Evolutionary conservation across 2,329 filamentous ascomycete species (phyloP).

Genomic region (Cladosporium sphaerospermum): DNA sequence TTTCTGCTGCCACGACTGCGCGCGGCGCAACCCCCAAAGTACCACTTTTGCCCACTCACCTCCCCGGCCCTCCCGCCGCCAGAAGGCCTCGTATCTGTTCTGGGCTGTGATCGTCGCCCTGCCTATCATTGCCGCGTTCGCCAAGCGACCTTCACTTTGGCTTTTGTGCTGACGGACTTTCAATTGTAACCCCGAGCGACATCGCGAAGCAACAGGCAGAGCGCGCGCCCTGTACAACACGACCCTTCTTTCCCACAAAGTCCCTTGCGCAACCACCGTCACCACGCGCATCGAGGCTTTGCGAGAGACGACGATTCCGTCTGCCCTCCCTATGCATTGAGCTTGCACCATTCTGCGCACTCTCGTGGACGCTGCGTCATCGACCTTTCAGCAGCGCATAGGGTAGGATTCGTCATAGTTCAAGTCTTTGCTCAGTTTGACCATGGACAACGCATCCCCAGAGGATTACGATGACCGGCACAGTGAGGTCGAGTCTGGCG

Average conservation of each 20-base stretch:
- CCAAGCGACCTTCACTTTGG: conserved; percentile 8
- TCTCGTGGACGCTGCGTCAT: neutral
- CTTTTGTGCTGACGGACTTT: conserved; percentile 12
- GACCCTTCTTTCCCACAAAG: neutral
- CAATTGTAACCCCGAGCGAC: conserved; percentile 9
- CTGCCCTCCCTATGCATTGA: no score
- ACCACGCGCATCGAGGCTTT: neutral
- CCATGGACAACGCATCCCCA: conserved; percentile 27
- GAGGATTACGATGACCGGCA: conserved; percentile 27
- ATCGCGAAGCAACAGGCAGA: neutral
- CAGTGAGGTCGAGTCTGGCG: conserved; percentile 27
- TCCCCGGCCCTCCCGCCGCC: neutral
- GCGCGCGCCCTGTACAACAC: neutral
- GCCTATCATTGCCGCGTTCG: conserved; percentile 7
- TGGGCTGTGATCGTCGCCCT: neutral
- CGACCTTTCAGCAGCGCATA: conserved; percentile 5
- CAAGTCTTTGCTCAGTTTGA: conserved; percentile 5
- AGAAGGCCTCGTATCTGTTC: neutral
- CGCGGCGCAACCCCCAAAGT: neutral
- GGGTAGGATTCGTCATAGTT: conserved; percentile 1
- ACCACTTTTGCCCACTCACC: neutral
- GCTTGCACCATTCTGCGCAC: neutral
- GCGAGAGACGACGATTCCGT: no score
- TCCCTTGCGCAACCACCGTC: conserved; percentile 1
- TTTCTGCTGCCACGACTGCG: conserved; percentile 1